Conservation (phyloP, 2,329 filamentous ascomycete species). For the Hypoxylon sp. region DNA sequence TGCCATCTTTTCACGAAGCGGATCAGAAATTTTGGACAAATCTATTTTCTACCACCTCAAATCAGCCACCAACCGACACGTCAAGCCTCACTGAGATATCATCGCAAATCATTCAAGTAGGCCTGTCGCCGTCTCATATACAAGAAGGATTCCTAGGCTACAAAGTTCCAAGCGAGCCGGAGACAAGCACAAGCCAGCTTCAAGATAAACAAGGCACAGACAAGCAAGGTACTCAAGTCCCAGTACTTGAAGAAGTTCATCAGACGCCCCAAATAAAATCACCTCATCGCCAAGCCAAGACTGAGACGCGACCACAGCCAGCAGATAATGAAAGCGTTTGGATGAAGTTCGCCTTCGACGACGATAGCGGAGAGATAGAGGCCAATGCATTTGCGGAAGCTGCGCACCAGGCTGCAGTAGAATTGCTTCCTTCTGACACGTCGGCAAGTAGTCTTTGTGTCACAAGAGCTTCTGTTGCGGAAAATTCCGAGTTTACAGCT, state of each 20-base stretch:
- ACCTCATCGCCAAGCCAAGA: background rate
- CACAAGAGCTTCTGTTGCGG: constrained; percentile 22
- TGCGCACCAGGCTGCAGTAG: constrained; percentile 39
- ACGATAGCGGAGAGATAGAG: constrained; percentile 39
- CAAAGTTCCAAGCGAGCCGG: constrained; percentile 34
- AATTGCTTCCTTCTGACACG: constrained; percentile 39
- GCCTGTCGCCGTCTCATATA: constrained; percentile 37
- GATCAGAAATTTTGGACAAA: constrained; percentile 39
- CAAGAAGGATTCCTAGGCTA: constrained; percentile 35
- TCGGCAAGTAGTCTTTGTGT: constrained; percentile 14
- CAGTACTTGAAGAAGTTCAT: background rate
- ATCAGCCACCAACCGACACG: constrained; percentile 4
- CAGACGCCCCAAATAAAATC: background rate
- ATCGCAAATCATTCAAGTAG: constrained; percentile 8
- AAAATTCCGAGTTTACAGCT: constrained; percentile 23
- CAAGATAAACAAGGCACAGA: too few species aligned
- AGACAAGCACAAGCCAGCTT: too few species aligned
- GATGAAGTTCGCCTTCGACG: constrained; percentile 44
- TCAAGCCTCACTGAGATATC: constrained; percentile 1
- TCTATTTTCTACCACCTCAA: constrained; percentile 27
- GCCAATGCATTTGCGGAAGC: constrained; percentile 40
- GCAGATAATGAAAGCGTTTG: constrained; percentile 40
- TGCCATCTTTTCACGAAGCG: constrained; percentile 35
- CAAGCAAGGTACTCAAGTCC: background rate
- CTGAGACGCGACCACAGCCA: too few species aligned